phyloP scores from a whole-genome alignment of 768 basidiomycete genomes.

The Mycena leptocephala region DNA sequence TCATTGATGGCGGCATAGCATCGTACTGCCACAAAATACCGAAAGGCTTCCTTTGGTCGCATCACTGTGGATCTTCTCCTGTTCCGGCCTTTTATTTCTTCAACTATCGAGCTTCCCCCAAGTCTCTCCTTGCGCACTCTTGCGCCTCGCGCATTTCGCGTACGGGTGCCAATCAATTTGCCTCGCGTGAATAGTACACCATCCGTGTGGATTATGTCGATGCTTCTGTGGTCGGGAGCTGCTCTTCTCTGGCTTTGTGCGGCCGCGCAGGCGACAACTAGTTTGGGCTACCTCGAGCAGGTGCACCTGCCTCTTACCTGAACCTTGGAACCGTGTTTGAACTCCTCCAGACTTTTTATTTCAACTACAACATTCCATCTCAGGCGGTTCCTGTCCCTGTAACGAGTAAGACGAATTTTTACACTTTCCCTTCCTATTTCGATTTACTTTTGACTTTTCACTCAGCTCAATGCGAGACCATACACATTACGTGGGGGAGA shows the following conservation, averaged over 20 bases:
- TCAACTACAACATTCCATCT: conserved; percentile 55
- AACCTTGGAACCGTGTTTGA: background rate
- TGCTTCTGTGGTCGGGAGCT: background rate
- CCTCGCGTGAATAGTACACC: background rate
- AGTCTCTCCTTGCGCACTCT: too few species aligned
- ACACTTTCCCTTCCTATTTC: background rate
- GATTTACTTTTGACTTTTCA: background rate
- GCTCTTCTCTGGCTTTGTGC: conserved; percentile 14
- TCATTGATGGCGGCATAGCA: too few species aligned
- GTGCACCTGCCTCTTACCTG: conserved; percentile 32
- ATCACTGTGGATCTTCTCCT: too few species aligned
- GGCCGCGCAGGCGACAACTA: background rate
- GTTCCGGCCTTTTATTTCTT: too few species aligned
- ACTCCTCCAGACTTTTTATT: conserved; percentile 59
- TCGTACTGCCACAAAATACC: too few species aligned
- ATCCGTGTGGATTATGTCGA: too few species aligned
- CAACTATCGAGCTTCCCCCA: too few species aligned
- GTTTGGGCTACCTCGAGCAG: conserved; percentile 47
- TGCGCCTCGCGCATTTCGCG: background rate
- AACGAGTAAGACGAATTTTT: conserved; percentile 49
- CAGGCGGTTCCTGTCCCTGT: conserved; percentile 58
- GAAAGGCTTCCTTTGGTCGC: too few species aligned
- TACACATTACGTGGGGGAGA: conserved; percentile 56
- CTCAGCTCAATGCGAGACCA: conserved; percentile 61
- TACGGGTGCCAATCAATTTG: too few species aligned